A percentile compares a stretch with the other conserved stretches of the same genome.
Conservation (phyloP, 345 rosid species). For the Salix koriyanagi region DNA sequence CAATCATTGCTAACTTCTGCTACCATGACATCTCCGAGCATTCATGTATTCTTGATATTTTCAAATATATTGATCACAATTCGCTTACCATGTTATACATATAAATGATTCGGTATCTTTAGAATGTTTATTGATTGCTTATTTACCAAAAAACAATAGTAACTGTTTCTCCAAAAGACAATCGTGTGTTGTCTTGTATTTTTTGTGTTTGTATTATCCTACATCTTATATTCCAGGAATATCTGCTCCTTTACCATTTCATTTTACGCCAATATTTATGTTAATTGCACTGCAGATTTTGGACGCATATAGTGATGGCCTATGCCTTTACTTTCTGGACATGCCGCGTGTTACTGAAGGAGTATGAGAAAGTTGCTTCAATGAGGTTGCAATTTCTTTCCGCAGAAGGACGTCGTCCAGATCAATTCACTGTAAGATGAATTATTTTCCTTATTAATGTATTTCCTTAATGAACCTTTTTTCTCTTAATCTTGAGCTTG, state of each 20-base stretch:
- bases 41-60: background rate
- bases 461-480: background rate
- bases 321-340: slow-evolving; percentile 91
- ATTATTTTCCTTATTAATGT: slow-evolving; percentile 7
- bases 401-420: slow-evolving; percentile 77
- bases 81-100: background rate
- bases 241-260: background rate
- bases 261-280: background rate
- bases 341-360: slow-evolving; percentile 65
- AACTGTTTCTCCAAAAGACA: background rate
- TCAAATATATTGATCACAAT: background rate
- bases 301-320: slow-evolving; percentile 77
- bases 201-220: background rate
- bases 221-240: background rate
- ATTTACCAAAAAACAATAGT: background rate
- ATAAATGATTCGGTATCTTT: background rate
- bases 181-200: background rate
- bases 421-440: slow-evolving; percentile 73
- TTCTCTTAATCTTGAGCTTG: background rate
- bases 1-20: background rate
- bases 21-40: background rate
- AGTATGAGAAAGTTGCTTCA: slow-evolving; percentile 70
- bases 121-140: background rate
- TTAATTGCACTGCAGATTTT: slow-evolving; percentile 47
- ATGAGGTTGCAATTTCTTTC: slow-evolving; percentile 88